Evolutionary conservation across 2,329 filamentous ascomycete species (phyloP), one percentile per base, ranked within the genome.

Genomic region (Aspergillus thermomutatus): DNA sequence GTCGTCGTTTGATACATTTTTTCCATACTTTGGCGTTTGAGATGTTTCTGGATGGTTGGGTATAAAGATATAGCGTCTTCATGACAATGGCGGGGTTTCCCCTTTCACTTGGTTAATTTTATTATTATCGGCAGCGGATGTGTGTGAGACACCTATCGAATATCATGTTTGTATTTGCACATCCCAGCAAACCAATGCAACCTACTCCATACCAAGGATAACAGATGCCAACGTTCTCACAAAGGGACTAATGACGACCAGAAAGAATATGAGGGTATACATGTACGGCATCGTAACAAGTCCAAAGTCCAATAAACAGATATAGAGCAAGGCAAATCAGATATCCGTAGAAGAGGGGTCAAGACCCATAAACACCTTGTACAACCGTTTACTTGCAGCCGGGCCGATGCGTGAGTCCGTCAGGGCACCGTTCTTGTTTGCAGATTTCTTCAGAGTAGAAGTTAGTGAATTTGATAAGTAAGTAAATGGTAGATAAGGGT

Each of bases 1-100:
- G 86, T 97, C 70, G 83, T 91, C 52, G 85, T 89, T 51, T 84
- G 63, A 63, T 27, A 17, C 8, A 27, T 28, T 40, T 50, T 31
- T 19, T 17, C n/a, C 25, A 31, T 37, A 46, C 5, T 19, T 41
- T 25, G 27, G 46, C 27, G 11, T 50, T 21, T 19, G 17, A 40
- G 1, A 50, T 50, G 17, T 17, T 37, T 25, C 27, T 40, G 49
- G 19, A 31, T n/a, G 10, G 17, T 14, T 40, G 6, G 25, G n/a
- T 46, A 43, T 26, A 54, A 11, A 43, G 1, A 26, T 40, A 9
- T 21, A 21, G 28, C 14, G 17, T 25, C 34, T 23, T 6, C 11
- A 25, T 26, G 28, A 10, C 7, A 3, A 11, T 28, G 27, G 9
- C 27, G 2, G 31, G 31, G n/a, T n/a, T n/a, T 17, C 17, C 1